Conservation (phyloP, 2,329 filamentous ascomycete species). For the Penicillium sp. region DNA sequence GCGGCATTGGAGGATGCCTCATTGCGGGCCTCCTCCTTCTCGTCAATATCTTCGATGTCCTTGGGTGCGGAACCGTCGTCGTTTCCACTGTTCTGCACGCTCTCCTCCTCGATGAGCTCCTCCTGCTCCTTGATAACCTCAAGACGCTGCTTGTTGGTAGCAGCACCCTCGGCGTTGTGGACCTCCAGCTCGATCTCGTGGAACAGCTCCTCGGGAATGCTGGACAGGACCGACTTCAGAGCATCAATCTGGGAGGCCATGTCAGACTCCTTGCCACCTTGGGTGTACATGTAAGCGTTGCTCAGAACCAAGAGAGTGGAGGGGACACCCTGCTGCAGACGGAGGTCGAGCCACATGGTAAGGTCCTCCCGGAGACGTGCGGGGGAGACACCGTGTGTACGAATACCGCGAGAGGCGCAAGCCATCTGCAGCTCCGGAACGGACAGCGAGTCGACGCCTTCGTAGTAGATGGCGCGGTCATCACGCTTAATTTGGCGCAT, state of each 20-base stretch:
- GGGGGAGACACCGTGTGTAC: slow-evolving; percentile 88
- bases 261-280: slow-evolving; percentile 70
- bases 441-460: slow-evolving; percentile 90
- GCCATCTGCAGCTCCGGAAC: slow-evolving; percentile 90
- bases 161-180: slow-evolving; percentile 91
- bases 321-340: slow-evolving; percentile 90
- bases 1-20: slow-evolving; percentile 47
- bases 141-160: slow-evolving; percentile 97
- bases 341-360: slow-evolving; percentile 89
- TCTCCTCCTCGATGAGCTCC: slow-evolving; percentile 96
- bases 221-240: slow-evolving; percentile 85
- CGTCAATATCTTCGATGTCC: slow-evolving; percentile 90
- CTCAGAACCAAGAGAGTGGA: slow-evolving; percentile 92
- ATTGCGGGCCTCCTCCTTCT: slow-evolving; percentile 69
- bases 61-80: slow-evolving; percentile 72
- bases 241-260: slow-evolving; percentile 90
- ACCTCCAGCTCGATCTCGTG: slow-evolving; percentile 99
- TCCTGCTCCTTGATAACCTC: slow-evolving; percentile 98
- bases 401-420: slow-evolving; percentile 85
- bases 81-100: slow-evolving; percentile 82
- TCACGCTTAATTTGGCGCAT: slow-evolving; percentile 99
- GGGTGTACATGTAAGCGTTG: slow-evolving; percentile 96
- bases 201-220: slow-evolving; percentile 96
- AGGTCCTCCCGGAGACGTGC: slow-evolving; percentile 85
- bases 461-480: slow-evolving; percentile 88